Evolutionary conservation across 164 flowering plant species (phyloP).

Genomic region (Nelumbo lutea): DNA sequence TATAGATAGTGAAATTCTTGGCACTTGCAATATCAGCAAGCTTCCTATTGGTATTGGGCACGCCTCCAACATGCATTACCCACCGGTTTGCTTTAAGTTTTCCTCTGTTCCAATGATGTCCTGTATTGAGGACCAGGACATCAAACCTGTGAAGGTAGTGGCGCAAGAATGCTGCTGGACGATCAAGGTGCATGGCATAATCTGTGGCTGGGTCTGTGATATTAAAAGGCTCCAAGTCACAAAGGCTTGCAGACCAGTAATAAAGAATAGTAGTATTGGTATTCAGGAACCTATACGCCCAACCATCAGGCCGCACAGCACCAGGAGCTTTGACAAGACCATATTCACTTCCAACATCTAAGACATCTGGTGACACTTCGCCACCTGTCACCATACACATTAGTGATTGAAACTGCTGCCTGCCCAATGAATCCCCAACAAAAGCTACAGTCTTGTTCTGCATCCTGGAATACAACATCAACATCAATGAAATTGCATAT

Average conservation of each 20-base stretch:
- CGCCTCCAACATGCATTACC: slow-evolving; percentile 69
- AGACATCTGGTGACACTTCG: slow-evolving; percentile 40
- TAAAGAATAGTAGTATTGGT: slow-evolving; percentile 77
- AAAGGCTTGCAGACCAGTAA: slow-evolving; percentile 86
- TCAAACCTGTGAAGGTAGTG: slow-evolving; percentile 43
- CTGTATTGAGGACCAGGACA: slow-evolving; percentile 24
- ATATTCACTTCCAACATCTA: slow-evolving; percentile 58
- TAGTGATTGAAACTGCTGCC: slow-evolving; percentile 38
- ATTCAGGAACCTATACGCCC: slow-evolving; percentile 64
- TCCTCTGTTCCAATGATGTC: slow-evolving; percentile 91
- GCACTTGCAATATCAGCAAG: slow-evolving; percentile 51
- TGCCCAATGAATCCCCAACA: slow-evolving; percentile 77
- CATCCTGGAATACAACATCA: too few relatives aligned
- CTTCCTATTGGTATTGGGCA: slow-evolving; percentile 46
- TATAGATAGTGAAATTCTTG: slow-evolving; percentile 58
- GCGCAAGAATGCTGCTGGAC: slow-evolving; percentile 60
- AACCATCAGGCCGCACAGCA: slow-evolving; percentile 67
- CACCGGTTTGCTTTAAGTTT: slow-evolving; percentile 62
- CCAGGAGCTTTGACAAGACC: slow-evolving; percentile 56
- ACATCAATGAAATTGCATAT: too few relatives aligned
- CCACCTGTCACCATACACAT: slow-evolving; percentile 68
- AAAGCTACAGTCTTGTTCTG: slow-evolving; percentile 20
- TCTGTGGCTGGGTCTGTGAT: slow-evolving; percentile 34
- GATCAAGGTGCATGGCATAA: slow-evolving; percentile 80
- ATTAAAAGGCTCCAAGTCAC: slow-evolving; percentile 51